phyloP scores from a whole-genome alignment of 352 stramenopile species.

The Peronospora farinosa region DNA sequence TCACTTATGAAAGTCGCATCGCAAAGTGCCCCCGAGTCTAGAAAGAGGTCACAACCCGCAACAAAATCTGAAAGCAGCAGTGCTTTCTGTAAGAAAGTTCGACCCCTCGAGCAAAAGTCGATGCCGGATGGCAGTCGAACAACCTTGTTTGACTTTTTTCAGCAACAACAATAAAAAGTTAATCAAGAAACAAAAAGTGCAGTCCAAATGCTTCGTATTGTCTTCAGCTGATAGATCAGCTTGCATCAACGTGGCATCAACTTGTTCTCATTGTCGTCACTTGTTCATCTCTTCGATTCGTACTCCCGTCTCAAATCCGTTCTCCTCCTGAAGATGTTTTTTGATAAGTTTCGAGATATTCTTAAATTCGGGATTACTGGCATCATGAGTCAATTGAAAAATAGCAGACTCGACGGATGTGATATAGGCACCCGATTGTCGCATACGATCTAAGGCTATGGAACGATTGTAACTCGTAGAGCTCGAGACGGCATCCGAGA shows the following conservation, averaged over 20 bases:
- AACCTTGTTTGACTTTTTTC: slow-evolving; percentile 50
- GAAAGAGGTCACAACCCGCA: slow-evolving; percentile 20
- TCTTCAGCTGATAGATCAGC: slow-evolving; percentile 6
- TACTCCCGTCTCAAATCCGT: slow-evolving; percentile 42
- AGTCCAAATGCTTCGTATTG: slow-evolving; percentile 14
- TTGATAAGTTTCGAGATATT: slow-evolving; percentile 92
- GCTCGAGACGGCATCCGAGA: slow-evolving; percentile 93
- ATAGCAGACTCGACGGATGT: slow-evolving; percentile 93
- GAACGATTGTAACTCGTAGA: slow-evolving; percentile 85
- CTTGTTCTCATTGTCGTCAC: background rate
- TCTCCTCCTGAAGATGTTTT: slow-evolving; percentile 70
- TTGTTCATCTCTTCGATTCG: slow-evolving; percentile 11
- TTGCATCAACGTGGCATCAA: background rate
- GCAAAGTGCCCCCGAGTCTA: slow-evolving; percentile 17
- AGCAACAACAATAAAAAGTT: slow-evolving; percentile 18
- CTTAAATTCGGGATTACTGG: slow-evolving; percentile 91
- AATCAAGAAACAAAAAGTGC: slow-evolving; percentile 5
- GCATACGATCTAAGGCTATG: slow-evolving; percentile 91
- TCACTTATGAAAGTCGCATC: slow-evolving; percentile 1
- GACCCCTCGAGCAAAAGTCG: slow-evolving; percentile 10
- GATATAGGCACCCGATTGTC: slow-evolving; percentile 89
- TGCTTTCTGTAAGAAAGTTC: slow-evolving; percentile 6
- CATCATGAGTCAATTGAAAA: slow-evolving; percentile 92
- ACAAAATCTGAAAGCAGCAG: slow-evolving; percentile 12
- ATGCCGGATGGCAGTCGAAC: slow-evolving; percentile 9